Evolutionary conservation across 805 yeast genomes (phyloP), one percentile per base, ranked within the genome.

Genomic region (Candida silvatica): DNA sequence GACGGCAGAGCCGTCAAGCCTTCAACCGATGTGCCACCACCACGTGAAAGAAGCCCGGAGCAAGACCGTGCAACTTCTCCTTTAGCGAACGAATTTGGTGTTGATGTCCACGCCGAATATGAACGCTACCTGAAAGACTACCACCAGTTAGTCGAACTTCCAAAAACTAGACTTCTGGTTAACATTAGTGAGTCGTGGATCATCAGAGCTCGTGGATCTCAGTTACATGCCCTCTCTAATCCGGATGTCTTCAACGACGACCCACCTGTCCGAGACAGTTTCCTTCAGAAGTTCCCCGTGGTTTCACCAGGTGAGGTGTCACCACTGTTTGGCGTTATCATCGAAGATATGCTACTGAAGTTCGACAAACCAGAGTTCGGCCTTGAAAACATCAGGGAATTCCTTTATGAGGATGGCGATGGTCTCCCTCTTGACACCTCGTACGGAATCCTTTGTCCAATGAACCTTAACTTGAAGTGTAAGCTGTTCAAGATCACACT

Each of bases 391-490:
- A 59, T 83, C 20, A 70, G 49, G 1, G 61, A 61, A 1, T 69
- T 66, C 39, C 38, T 69, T 24, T 52, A 53, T 37, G 40, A 52
- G 5, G 51, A 59, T 45, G 74, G 72, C 14, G 57, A 73, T 40
- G 68, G 70, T 1, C 74, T 75, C 38, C 85, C 86, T 0, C 64
- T 56, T 31, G 61, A 67, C 34, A 60, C 59, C 36, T 53, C 51
- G 4, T 79, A 77, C 46, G 74, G 83, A 5, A 67, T 77, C 17
- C 55, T 78, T 27, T 51, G 74, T 6, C 77, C 81, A 1, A 39
- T 74, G 32, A 65, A 60, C 32, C 38, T 74, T 7, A 60, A 61
- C n/a, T 46, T 77, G 8, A 59, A 51, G 37, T 67, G 74, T 25
- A 57, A 60, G 16, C 49, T 59, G 6, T 55, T 70, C 50, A 63